Percentiles rank a stretch among this genome's conserved stretches.
Conservation (phyloP, 2,329 filamentous ascomycete species). For the Cryoendolithus antarcticus region DNA sequence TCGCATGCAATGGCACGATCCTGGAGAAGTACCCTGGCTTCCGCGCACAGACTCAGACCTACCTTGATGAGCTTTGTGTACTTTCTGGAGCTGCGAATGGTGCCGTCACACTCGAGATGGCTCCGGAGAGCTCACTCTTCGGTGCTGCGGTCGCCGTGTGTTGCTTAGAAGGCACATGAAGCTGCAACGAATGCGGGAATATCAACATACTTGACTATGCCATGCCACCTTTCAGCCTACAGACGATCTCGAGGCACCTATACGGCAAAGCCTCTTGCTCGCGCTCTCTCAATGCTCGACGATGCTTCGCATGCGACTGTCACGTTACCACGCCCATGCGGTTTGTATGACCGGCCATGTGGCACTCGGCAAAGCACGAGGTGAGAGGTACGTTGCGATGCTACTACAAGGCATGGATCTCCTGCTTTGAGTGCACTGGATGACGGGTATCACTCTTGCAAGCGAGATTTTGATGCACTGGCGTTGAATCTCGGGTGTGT, state of each 20-base stretch:
- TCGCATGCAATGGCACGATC: conserved; percentile 71
- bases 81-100: conserved; percentile 27
- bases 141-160: conserved; percentile 57
- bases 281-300: too few species aligned
- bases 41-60: conserved; percentile 46
- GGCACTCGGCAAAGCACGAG: too few species aligned
- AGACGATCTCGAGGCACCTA: neutral
- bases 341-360: too few species aligned
- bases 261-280: too few species aligned
- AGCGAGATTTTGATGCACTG: too few species aligned
- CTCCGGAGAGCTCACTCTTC: conserved; percentile 61
- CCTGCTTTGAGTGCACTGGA: too few species aligned
- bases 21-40: conserved; percentile 68
- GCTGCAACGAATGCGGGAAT: neutral
- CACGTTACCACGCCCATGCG: too few species aligned
- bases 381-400: too few species aligned
- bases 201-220: neutral
- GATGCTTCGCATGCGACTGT: too few species aligned
- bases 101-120: conserved; percentile 51
- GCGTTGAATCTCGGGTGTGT: too few species aligned
- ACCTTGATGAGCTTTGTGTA: conserved; percentile 46
- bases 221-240: neutral
- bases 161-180: conserved; percentile 11
- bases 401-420: too few species aligned
- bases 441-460: too few species aligned